Evolutionary conservation across 371 early-diverging fungal species (phyloP), one percentile per base, ranked within the genome.

Genomic region (Thermomucor indicae-seudaticae): DNA sequence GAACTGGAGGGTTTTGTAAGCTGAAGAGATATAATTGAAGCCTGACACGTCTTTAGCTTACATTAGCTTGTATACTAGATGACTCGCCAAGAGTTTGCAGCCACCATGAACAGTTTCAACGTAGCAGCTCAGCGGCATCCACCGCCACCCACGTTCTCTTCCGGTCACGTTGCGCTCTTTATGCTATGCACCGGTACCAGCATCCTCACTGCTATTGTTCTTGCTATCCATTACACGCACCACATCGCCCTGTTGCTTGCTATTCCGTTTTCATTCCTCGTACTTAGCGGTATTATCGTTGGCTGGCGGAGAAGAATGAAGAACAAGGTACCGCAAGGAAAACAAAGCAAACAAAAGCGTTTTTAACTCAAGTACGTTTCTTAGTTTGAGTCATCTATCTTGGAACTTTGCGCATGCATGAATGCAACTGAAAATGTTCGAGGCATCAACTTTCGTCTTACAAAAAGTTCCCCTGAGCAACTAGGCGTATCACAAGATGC

Each of bases 371-470:
- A 20, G 12, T 17, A 11, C 14, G 3, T 49, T 40, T 42, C 34
- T 28, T 48, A 67, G 63, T 71, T 71, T 55, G 72, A 71, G 32
- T 37, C 34, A 27, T 59, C 59, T 25, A 65, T 71, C 31, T 42
- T 60, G 23, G 61, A 65, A 44, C 42, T 71, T 8, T 67, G 68
- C 43, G 50, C 63, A 42, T 71, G 72, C 58, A 67, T 71, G 64
- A 71, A 71, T 55, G 72, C 68, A 7, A 71, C 68, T n/a, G 72
- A 71, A 61, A 71, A 71, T 64, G 68, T 71, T 16, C 65, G 72
- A 22, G 72, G 72, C 22, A 71, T 71, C 31, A 71, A 71, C 39
- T 67, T 63, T 44, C 65, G 65, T 31, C 43, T 71, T 24, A 51
- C 49, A 32, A 62, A 54, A 30, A 47, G 58, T 25, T 47, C 65